phyloP scores from a whole-genome alignment of 2,329 filamentous ascomycete genomes.

The Cercospora sp. region DNA sequence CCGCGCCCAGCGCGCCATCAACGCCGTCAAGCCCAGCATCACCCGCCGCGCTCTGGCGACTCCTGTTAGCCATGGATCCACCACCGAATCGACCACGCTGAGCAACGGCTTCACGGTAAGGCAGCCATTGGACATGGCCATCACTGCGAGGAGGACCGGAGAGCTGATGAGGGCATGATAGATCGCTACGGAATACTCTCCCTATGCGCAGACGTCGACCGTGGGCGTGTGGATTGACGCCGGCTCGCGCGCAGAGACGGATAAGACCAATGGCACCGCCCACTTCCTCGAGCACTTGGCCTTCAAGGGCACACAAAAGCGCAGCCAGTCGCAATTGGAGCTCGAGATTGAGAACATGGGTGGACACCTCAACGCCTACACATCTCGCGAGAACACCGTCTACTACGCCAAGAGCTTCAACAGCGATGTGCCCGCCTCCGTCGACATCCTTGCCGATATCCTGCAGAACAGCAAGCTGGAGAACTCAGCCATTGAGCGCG shows the following conservation, averaged over 20 bases:
- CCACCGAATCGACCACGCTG: constrained; percentile 93
- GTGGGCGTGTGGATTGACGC: constrained; percentile 99
- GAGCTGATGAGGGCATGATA: constrained; percentile 44
- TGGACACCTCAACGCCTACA: constrained; percentile 98
- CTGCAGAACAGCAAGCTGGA: constrained; percentile 99
- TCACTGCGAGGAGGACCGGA: background rate
- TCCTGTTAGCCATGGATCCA: constrained; percentile 70
- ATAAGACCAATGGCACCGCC: constrained; percentile 97
- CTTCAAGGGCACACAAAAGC: constrained; percentile 97
- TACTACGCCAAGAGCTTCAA: constrained; percentile 99
- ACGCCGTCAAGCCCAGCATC: constrained; percentile 62
- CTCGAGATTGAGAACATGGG: constrained; percentile 99
- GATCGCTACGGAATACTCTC: constrained; percentile 97
- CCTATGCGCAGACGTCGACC: constrained; percentile 96
- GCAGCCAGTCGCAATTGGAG: constrained; percentile 95
- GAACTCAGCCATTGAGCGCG: constrained; percentile 85
- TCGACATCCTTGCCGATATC: constrained; percentile 98
- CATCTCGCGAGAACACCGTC: constrained; percentile 98
- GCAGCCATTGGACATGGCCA: constrained; percentile 33
- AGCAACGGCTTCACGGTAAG: constrained; percentile 93
- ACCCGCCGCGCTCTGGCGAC: constrained; percentile 81
- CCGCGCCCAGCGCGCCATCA: constrained; percentile 81
- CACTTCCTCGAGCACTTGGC: constrained; percentile 99
- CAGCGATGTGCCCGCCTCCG: constrained; percentile 90
- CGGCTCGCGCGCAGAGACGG: constrained; percentile 94